Percentiles rank a stretch among this genome's conserved stretches.
Evolutionary conservation across 2,329 filamentous ascomycete species (phyloP).

Genomic region (Pseudogymnoascus sp.): DNA sequence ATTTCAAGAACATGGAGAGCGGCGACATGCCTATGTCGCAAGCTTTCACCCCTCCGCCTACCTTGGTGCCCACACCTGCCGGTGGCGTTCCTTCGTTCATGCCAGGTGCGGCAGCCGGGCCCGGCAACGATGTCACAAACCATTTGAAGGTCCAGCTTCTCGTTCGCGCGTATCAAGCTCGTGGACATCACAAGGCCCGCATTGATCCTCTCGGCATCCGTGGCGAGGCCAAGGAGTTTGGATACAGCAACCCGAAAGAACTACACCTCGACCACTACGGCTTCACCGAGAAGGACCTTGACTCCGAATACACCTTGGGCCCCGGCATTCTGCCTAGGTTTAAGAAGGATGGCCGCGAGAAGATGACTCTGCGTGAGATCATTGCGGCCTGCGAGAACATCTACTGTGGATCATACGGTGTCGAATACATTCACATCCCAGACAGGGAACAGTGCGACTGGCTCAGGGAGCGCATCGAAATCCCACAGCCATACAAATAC

Average conservation of each 20-base stretch:
- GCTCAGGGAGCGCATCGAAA: constrained; percentile 90
- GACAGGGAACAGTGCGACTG: constrained; percentile 97
- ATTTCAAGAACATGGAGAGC: constrained; percentile 99
- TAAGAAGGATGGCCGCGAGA: constrained; percentile 77
- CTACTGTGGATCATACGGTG: constrained; percentile 94
- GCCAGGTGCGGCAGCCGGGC: constrained; percentile 56
- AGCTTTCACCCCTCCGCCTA: constrained; percentile 93
- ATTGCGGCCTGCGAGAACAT: constrained; percentile 87
- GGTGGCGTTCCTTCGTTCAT: constrained; percentile 68
- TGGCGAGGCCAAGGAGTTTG: constrained; percentile 73
- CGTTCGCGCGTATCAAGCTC: constrained; percentile 93
- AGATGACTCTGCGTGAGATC: constrained; percentile 96
- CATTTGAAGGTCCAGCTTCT: constrained; percentile 97
- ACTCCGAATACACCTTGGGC: constrained; percentile 83
- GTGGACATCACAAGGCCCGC: constrained; percentile 96
- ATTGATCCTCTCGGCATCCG: constrained; percentile 95
- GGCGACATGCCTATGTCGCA: constrained; percentile 97
- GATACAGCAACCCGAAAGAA: constrained; percentile 84
- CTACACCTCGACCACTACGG: constrained; percentile 88
- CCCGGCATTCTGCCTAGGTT: constrained; percentile 94
- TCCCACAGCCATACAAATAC: constrained; percentile 93
- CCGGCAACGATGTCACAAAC: constrained; percentile 80
- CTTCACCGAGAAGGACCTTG: constrained; percentile 89
- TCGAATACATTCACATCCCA: constrained; percentile 98
- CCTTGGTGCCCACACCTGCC: constrained; percentile 73